Base-by-base conservation (phyloP, 2,329 filamentous ascomycete species). In the Biscogniauxia mediterranea region DNA sequence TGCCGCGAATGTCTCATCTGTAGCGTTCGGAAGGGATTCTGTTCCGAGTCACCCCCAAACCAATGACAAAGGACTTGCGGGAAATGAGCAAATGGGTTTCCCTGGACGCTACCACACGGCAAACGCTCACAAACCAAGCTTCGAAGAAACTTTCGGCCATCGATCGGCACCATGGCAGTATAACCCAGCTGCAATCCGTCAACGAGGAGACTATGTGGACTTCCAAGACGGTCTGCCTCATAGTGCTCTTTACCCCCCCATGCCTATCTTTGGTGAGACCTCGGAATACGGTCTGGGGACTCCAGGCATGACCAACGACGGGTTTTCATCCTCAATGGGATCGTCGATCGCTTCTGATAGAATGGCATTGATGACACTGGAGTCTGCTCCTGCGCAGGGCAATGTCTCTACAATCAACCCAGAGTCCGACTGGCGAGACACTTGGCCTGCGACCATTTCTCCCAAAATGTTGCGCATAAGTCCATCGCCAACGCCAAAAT, bases 381-480 rank as follows among this genome's bases (percentile, higher is more conserved):
- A 66, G 46, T 53, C 64, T 49, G 60, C 56, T 25, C 26, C 62
- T n/a, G 56, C 28, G 19, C 62, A 64, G 52, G 56, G 49, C 21
- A 54, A 32, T n/a, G 54, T 53, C n/a, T 50, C 62, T 20, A 25
- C 61, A 23, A 56, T 61, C 50, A 52, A 55, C 42, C 46, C n/a
- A n/a, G 21, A 17, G 28, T 62, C 58, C 20, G 23, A 42, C 25
- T 71, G 66, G 68, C 23, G 51, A 21, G 26, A 59, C 42, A 56
- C 49, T 46, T 69, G 61, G 51, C 66, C 69, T 19, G 57, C 69
- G 9, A 73, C 71, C 9, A 70, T 73, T 51, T 72, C 71, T 19
- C 71, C 71, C 8, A 70, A 70, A 59, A 67, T 70, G 65, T 53
- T 73, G 56, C 66, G 65, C 38, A 68, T 73, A 42, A 64, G 70